Evolutionary conservation across 805 yeast species (phyloP).

Genomic region (Saturnispora galanensis): DNA sequence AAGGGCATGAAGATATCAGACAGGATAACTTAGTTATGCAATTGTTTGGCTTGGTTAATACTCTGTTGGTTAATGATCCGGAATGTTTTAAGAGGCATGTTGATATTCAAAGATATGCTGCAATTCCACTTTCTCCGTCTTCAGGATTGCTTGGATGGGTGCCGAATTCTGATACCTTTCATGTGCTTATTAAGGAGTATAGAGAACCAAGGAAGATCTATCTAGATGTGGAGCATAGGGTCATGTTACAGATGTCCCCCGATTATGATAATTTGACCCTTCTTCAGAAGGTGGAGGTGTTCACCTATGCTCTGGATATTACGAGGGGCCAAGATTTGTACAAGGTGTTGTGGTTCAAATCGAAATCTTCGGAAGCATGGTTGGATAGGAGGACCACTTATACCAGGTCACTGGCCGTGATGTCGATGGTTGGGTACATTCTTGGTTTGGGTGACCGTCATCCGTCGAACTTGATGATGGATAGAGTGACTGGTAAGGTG

Average conservation of each 20-base stretch:
- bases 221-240: constrained; percentile 86
- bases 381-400: constrained; percentile 92
- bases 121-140: constrained; percentile 92
- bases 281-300: constrained; percentile 90
- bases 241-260: constrained; percentile 97
- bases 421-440: constrained; percentile 98
- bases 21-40: constrained; percentile 98
- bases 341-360: constrained; percentile 92
- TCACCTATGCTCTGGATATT: constrained; percentile 89
- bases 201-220: constrained; percentile 85
- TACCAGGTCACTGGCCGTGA: constrained; percentile 90
- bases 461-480: constrained; percentile 94
- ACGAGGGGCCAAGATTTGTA: constrained; percentile 95
- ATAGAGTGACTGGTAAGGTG: constrained; percentile 88
- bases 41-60: constrained; percentile 88
- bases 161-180: constrained; percentile 94
- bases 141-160: constrained; percentile 98
- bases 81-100: constrained; percentile 95
- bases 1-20: constrained; percentile 97
- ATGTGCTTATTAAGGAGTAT: constrained; percentile 82
- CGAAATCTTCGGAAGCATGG: constrained; percentile 96
- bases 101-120: constrained; percentile 85
- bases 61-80: constrained; percentile 77
- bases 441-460: constrained; percentile 96
- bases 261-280: constrained; percentile 85